Evolutionary conservation across 768 basidiomycete species (phyloP).

Genomic region (Mycena maculata): DNA sequence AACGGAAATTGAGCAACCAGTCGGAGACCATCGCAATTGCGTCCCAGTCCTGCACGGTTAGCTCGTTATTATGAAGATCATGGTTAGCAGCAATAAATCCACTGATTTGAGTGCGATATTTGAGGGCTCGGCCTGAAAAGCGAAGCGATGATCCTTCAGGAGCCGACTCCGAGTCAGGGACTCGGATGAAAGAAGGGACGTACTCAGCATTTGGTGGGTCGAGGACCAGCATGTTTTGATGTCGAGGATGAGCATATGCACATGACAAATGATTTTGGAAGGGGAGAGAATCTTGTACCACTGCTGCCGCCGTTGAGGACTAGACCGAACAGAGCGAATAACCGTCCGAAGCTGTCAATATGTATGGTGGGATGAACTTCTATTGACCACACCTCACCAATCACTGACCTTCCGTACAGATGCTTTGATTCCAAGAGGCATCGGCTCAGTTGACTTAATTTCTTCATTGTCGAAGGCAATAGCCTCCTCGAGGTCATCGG

Average conservation of each 20-base stretch:
- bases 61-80: conserved; percentile 13
- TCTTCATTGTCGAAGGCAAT: too few species aligned
- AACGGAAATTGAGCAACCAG: too few species aligned
- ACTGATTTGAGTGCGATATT: conserved; percentile 2
- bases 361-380: too few species aligned
- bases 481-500: too few species aligned
- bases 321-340: conserved; percentile 26
- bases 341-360: conserved; percentile 21
- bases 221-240: conserved; percentile 37
- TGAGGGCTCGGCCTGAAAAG: too few species aligned
- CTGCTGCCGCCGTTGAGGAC: conserved; percentile 26
- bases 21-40: too few species aligned
- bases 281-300: too few species aligned
- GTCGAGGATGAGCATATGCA: conserved; percentile 35
- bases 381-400: too few species aligned
- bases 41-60: conserved; percentile 24
- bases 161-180: conserved; percentile 31
- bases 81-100: conserved; percentile 13
- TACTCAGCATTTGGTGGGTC: conserved; percentile 36
- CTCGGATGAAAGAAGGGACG: conserved; percentile 9
- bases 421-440: too few species aligned
- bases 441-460: too few species aligned
- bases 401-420: too few species aligned
- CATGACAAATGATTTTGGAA: neutral
- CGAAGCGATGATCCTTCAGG: too few species aligned